phyloP scores from a whole-genome alignment of 163 green algal species.

The Coccomyxa subellipsoidea region DNA sequence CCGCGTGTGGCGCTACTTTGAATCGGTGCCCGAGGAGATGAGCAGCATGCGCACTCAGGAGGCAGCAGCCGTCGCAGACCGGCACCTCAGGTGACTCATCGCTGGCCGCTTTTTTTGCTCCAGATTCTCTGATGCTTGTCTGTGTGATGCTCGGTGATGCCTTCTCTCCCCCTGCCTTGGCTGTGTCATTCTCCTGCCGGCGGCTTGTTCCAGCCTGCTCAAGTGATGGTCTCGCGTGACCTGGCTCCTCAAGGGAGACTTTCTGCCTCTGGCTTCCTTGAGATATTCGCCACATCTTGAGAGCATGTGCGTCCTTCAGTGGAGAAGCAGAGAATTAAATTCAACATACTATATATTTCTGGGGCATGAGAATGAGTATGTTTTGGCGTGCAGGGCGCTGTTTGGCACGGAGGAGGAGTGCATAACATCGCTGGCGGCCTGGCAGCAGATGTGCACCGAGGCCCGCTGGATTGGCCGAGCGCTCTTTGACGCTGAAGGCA shows the following conservation, averaged over 20 bases:
- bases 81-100: slow-evolving; percentile 25
- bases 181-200: no score
- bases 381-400: slow-evolving; percentile 17
- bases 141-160: no score
- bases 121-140: no score
- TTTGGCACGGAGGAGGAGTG: slow-evolving; percentile 31
- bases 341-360: no score
- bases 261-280: no score
- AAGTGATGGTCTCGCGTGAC: no score
- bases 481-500: slow-evolving; percentile 32
- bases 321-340: no score
- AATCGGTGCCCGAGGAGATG: slow-evolving; percentile 26
- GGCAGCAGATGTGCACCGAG: slow-evolving; percentile 30
- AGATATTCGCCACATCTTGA: no score
- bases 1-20: slow-evolving; percentile 30
- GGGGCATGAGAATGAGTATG: no score
- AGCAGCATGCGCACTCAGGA: slow-evolving; percentile 17
- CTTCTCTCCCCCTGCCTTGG: no score
- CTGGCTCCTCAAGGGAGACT: no score
- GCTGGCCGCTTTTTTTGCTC: neutral
- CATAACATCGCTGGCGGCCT: slow-evolving; percentile 32
- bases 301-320: neutral
- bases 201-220: no score
- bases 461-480: slow-evolving; percentile 25
- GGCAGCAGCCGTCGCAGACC: slow-evolving; percentile 20